A percentile compares a stretch with the other conserved stretches of the same genome.
Evolutionary conservation across 495 filamentous ascomycete species (phyloP).

Genomic region (Neurospora tetraspora): DNA sequence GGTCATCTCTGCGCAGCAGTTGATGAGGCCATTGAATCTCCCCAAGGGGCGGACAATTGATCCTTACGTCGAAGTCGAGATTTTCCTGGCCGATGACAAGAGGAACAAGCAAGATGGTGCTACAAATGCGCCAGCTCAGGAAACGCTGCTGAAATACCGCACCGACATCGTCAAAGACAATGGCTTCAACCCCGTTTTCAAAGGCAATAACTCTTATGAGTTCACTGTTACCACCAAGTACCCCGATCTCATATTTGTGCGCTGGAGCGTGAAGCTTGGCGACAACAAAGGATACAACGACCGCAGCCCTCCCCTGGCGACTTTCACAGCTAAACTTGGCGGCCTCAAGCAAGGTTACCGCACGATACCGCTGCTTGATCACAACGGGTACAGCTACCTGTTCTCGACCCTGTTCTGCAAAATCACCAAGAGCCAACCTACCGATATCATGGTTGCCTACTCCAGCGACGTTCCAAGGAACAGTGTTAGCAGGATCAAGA

Average conservation of each 20-base stretch:
- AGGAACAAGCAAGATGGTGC: slow-evolving; percentile 36
- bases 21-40: slow-evolving; percentile 69
- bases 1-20: slow-evolving; percentile 86
- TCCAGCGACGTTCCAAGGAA: slow-evolving; percentile 28
- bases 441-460: slow-evolving; percentile 40
- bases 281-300: slow-evolving; percentile 58
- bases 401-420: slow-evolving; percentile 92
- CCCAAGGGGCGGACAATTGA: slow-evolving; percentile 66
- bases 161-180: slow-evolving; percentile 75
- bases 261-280: slow-evolving; percentile 83
- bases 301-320: slow-evolving; percentile 59
- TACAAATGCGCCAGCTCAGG: slow-evolving; percentile 40
- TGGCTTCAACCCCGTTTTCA: slow-evolving; percentile 81
- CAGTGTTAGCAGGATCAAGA: slow-evolving; percentile 34
- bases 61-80: slow-evolving; percentile 88
- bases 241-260: slow-evolving; percentile 86
- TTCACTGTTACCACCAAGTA: slow-evolving; percentile 80
- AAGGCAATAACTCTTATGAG: slow-evolving; percentile 47
- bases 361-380: slow-evolving; percentile 85
- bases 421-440: slow-evolving; percentile 56
- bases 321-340: slow-evolving; percentile 83
- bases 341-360: slow-evolving; percentile 91
- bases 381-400: slow-evolving; percentile 79
- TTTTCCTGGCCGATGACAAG: slow-evolving; percentile 90
- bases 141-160: slow-evolving; percentile 54